These are phyloP conservation scores for Kandelia obovata DNA, from an alignment of 345 rosid species.

Conservation along the genomic window DNA sequence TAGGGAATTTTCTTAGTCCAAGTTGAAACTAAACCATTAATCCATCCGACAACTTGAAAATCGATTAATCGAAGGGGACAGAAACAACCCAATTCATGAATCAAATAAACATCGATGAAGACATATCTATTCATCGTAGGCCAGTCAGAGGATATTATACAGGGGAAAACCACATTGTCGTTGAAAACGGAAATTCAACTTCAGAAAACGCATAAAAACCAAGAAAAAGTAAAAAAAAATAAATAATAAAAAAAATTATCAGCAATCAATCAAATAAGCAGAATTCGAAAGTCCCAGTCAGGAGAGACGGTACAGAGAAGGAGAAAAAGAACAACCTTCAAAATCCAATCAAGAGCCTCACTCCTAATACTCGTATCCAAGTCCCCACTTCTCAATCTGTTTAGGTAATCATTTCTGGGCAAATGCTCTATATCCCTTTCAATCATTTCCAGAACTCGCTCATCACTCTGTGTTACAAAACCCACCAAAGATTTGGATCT, in stretches of 20 bases:
- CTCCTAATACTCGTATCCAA: conserved; percentile 43
- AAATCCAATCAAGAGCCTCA: conserved; percentile 58
- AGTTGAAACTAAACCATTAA: background rate
- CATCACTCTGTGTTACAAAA: conserved; percentile 46
- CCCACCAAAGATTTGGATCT: conserved; percentile 12
- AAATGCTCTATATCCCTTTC: conserved; percentile 42
- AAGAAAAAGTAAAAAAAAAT: background rate
- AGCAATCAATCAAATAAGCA: conserved; percentile 2
- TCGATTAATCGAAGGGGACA: background rate
- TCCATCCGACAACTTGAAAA: background rate
- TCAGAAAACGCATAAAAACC: conserved; percentile 2
- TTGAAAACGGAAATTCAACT: background rate
- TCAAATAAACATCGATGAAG: background rate
- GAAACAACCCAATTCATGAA: background rate
- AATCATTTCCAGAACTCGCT: conserved; percentile 28
- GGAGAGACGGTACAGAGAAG: background rate
- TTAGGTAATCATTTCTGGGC: conserved; percentile 43
- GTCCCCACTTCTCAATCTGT: conserved; percentile 53
- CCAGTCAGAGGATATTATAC: background rate
- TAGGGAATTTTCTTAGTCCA: background rate
- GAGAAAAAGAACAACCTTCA: conserved; percentile 39
- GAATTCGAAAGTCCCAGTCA: background rate
- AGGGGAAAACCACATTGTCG: background rate
- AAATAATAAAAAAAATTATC: too few species aligned
- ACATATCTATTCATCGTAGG: background rate